These are phyloP conservation scores for Xerocomus nothofagi DNA, from an alignment of 1,284 basidiomycete genomes.

Conservation along the genomic window DNA sequence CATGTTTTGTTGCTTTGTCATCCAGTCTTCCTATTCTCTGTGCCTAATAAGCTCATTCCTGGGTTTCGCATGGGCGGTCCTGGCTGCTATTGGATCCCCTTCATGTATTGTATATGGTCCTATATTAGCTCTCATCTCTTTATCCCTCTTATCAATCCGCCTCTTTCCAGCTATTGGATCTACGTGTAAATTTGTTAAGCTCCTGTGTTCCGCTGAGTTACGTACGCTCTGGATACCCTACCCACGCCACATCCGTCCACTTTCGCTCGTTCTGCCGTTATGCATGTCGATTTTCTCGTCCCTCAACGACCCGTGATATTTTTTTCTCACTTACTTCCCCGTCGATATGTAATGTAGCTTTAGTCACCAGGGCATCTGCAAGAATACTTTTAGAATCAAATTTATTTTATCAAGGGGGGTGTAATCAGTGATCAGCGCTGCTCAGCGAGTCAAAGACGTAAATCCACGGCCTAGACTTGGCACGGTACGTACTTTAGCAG, in stretches of 20 bases:
- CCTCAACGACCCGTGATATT: neutral
- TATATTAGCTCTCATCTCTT: neutral
- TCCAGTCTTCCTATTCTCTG: neutral
- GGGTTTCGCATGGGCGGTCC: conserved; percentile 1
- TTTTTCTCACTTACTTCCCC: neutral
- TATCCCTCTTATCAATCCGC: too few species aligned
- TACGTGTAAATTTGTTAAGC: conserved; percentile 3
- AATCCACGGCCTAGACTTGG: too few species aligned
- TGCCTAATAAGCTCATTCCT: conserved; percentile 9
- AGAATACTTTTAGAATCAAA: too few species aligned
- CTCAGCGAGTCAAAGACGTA: too few species aligned
- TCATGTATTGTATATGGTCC: conserved; percentile 17
- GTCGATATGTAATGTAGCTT: too few species aligned
- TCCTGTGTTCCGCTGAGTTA: neutral
- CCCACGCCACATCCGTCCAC: neutral
- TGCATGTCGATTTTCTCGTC: too few species aligned
- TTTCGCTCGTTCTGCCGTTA: neutral
- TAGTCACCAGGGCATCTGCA: too few species aligned
- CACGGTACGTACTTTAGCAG: too few species aligned
- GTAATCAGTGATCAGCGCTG: too few species aligned
- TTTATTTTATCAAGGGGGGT: too few species aligned
- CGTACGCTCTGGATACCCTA: conserved; percentile 1
- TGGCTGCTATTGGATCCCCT: neutral
- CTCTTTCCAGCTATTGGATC: neutral
- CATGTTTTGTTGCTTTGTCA: neutral